These are phyloP conservation scores for Rhizophora mangle DNA, from an alignment of 345 rosid species.

Conservation along the genomic window DNA sequence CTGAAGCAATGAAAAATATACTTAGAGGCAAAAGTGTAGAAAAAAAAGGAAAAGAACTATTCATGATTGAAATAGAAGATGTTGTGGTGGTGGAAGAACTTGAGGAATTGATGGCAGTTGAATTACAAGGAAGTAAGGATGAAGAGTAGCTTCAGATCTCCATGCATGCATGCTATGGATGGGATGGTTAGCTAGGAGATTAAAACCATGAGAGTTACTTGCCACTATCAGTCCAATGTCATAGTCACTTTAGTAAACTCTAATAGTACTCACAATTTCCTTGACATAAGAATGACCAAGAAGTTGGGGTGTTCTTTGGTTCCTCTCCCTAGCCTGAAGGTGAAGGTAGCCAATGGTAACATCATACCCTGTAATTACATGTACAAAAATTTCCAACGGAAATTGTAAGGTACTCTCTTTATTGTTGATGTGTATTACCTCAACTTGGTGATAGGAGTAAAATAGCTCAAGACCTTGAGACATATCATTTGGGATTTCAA, in stretches of 20 bases:
- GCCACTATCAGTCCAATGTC: neutral
- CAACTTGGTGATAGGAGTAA: too few relatives aligned
- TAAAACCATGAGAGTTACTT: neutral
- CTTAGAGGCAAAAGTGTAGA: neutral
- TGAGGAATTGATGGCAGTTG: neutral
- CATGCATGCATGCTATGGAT: neutral
- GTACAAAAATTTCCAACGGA: too few relatives aligned
- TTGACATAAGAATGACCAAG: neutral
- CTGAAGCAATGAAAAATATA: neutral
- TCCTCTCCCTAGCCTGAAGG: neutral
- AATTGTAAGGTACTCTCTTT: too few relatives aligned
- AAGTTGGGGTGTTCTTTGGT: neutral
- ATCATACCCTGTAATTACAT: neutral
- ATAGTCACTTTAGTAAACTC: neutral
- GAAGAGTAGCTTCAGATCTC: neutral
- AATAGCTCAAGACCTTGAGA: too few relatives aligned
- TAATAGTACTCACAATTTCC: neutral
- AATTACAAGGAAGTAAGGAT: neutral
- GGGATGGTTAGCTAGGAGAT: neutral
- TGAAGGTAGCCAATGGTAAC: neutral
- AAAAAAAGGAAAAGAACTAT: neutral
- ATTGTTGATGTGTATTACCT: too few relatives aligned
- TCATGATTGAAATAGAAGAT: neutral
- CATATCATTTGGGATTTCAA: too few relatives aligned
- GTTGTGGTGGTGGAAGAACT: neutral